Conservation (phyloP, 345 rosid genomes). For the Cochlearia excelsa region DNA sequence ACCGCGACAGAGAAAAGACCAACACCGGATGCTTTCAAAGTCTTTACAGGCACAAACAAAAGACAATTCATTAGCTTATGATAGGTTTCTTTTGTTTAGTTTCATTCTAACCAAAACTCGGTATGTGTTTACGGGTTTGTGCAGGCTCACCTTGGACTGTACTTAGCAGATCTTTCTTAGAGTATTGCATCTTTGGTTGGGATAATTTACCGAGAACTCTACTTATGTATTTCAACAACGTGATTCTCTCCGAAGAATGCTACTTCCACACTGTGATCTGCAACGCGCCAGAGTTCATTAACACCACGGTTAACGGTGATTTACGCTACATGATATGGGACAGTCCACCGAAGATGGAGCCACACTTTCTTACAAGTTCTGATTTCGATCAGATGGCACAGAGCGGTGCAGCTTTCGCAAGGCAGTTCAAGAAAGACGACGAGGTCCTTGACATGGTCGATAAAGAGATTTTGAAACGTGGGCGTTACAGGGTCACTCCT, state of each 20-base stretch:
- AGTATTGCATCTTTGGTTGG: conserved; percentile 93
- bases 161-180: conserved; percentile 78
- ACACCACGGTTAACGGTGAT: conserved; percentile 79
- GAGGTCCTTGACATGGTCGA: conserved; percentile 74
- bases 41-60: conserved; percentile 66
- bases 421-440: conserved; percentile 71
- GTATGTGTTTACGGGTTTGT: conserved; percentile 27
- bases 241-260: conserved; percentile 75
- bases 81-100: not conserved
- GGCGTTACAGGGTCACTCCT: conserved; percentile 50
- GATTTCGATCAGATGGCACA: conserved; percentile 68
- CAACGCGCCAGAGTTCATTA: conserved; percentile 81
- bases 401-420: conserved; percentile 88
- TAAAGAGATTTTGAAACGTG: conserved; percentile 67
- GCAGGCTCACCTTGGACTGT: conserved; percentile 93
- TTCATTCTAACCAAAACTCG: conserved; percentile 20
- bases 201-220: conserved; percentile 85
- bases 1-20: conserved; percentile 76
- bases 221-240: conserved; percentile 93
- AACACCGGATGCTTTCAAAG: conserved; percentile 78
- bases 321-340: conserved; percentile 94
- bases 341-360: conserved; percentile 95
- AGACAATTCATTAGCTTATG: conserved; percentile 20
- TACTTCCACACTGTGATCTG: conserved; percentile 93
- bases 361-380: conserved; percentile 58